Evolutionary conservation across 192 early-diverging fungal species (phyloP), one percentile per base, ranked within the genome.

Genomic region (Entomortierella beljakovae): DNA sequence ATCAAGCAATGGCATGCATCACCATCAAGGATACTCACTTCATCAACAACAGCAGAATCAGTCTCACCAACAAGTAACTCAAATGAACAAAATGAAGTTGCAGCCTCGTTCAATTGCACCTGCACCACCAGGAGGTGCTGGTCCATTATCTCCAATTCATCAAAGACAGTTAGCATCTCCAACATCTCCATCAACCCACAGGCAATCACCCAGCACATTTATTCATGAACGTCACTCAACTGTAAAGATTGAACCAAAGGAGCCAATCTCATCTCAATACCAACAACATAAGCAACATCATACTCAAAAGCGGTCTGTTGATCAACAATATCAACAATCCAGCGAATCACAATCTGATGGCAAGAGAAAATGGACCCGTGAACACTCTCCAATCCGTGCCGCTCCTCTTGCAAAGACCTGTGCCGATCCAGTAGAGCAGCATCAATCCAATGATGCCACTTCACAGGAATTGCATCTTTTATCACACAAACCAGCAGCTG

Each of bases 31-130:
- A n/a, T 33, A 57, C 7, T 20, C 35, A 16, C 23, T 38, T 9
- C 40, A 28, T 18, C 60, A 56, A 16, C 28, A 43, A 6, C 62
- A 64, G 62, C 62, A 64, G 29, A 18, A 32, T 5, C 32, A 50
- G 48, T n/a, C n/a, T n/a, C n/a, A n/a, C n/a, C 61, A 50, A 32
- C 49, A 25, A 15, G 42, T 42, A n/a, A 33, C n/a, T 38, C 51
- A 25, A 29, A 40, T 20, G 8, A 64, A 34, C 61, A 70, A 62
- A 40, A 71, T 62, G 53, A 5, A 28, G 4, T 26, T 56, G 18
- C 51, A 58, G 55, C 70, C 70, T 28, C 52, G 70, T n/a, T 72
- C 70, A 1, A 72, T 72, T 52, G 70, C 70, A 16, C 70, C 70
- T 7, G 70, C 70, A 18, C n/a, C n/a, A n/a, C n/a, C n/a, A n/a